Base-by-base conservation (phyloP, 495 filamentous ascomycete genomes). In the Penicillium coprophilum region DNA sequence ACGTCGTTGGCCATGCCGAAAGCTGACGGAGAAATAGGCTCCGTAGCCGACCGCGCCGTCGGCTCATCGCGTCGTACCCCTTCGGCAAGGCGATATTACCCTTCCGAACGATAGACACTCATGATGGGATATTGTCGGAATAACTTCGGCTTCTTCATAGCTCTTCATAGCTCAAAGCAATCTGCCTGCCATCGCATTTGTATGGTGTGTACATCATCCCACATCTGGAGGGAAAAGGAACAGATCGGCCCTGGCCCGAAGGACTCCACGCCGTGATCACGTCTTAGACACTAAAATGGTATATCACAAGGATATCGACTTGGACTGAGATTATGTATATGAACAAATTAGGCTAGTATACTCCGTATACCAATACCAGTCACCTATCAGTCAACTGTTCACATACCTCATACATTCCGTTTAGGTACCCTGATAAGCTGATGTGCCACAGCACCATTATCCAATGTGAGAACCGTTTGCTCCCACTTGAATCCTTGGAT, bases 371-470 rank as follows among this genome's bases (percentile, higher is more conserved):
- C n/a, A n/a, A n/a, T 24, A 24, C 24, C 24, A 24, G 12, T 0
- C 40, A 13, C 20, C 20, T 9, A 12, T 38, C 2, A 7, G 0
- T 38, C 2, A 17, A n/a, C n/a, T 38, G 0, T 6, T 8, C 15
- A 38, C 34, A 31, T 45, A 10, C 12, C 2, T 44, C 27, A 53
- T 1, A 20, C 20, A 36, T 82, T 72, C 2, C 50, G 62, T 6
- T 76, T 62, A 0, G 81, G 80, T 7, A 87, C 75, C 58, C 82
- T 85, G 31, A 84, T 71, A 5, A 86, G 63, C 7, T 65, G 61
- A 71, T 87, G 84, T 1, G 76, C 77, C 17, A 67, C 70, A 5
- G 78, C 74, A 8, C 77, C 79, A 46, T 76, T 73, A 3, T 80
- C 80, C 17, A 81, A 53, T 3, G 58, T 52, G 4, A 86, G 27